Conservation (phyloP, 257 asterid species). For the Salvia hispanica region DNA sequence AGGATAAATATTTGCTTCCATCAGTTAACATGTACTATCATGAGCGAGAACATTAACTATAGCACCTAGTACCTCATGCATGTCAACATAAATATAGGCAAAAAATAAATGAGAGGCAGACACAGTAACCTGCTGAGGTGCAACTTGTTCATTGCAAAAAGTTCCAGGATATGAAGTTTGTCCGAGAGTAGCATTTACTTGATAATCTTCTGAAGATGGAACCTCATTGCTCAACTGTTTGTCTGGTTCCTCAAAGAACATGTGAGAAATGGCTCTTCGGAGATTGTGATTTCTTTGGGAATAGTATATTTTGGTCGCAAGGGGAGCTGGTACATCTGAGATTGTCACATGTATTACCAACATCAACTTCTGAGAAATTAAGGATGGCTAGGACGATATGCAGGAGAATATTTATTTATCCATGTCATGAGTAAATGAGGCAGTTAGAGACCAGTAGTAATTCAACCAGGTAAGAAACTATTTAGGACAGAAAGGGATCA, state of each 20-base stretch:
- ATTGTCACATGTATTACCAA: constrained; percentile 33
- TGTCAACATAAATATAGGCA: constrained; percentile 24
- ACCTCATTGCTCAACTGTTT: constrained; percentile 43
- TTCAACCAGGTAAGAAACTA: constrained; percentile 5
- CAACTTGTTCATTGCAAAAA: constrained; percentile 43
- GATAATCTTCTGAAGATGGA: constrained; percentile 37
- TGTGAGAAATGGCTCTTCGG: constrained; percentile 60
- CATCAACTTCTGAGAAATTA: constrained; percentile 24
- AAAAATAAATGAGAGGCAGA: constrained; percentile 32
- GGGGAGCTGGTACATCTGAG: constrained; percentile 77
- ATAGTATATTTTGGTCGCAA: constrained; percentile 87
- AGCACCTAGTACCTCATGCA: neutral
- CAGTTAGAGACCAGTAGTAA: neutral
- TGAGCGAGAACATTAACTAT: constrained; percentile 10
- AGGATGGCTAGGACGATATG: constrained; percentile 1
- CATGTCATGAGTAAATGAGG: constrained; percentile 13
- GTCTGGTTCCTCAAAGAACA: constrained; percentile 55
- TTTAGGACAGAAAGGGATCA: too few relatives aligned
- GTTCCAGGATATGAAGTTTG: constrained; percentile 42
- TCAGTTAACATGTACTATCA: constrained; percentile 11
- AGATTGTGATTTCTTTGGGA: constrained; percentile 65
- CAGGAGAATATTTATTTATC: constrained; percentile 7
- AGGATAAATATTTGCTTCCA: constrained; percentile 29
- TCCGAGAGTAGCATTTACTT: constrained; percentile 38
- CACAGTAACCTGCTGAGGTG: constrained; percentile 53